Evolutionary conservation across 2,329 filamentous ascomycete species (phyloP).

Genomic region (Xylariaceae sp.): DNA sequence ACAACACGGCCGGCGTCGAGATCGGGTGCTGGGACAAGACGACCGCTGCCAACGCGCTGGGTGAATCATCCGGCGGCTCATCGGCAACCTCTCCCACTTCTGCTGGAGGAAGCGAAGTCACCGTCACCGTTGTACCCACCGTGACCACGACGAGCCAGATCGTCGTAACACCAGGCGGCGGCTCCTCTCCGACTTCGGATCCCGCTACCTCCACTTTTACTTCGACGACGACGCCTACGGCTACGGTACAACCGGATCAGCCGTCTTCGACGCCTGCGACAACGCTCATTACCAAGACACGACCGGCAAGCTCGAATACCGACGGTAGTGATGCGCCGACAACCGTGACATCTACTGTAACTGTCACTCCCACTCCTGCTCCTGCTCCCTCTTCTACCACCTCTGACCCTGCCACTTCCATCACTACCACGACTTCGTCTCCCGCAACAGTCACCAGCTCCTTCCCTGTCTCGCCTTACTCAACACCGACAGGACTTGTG

Average conservation of each 20-base stretch:
- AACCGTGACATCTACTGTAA: conserved; percentile 7
- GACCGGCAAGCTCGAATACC: conserved; percentile 11
- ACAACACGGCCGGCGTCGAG: conserved; percentile 42
- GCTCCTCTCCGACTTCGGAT: conserved; percentile 1
- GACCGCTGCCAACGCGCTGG: conserved; percentile 42
- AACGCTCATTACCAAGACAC: conserved; percentile 13
- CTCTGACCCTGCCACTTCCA: not conserved
- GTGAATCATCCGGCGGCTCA: conserved; percentile 19
- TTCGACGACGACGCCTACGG: conserved; percentile 5
- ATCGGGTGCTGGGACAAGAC: conserved; percentile 44
- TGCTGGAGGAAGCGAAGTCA: conserved; percentile 12
- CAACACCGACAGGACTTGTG: conserved; percentile 15
- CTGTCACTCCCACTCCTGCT: not conserved
- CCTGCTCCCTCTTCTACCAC: conserved; percentile 1
- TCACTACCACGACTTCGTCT: conserved; percentile 1
- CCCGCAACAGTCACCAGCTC: not conserved
- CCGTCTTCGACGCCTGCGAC: conserved; percentile 7
- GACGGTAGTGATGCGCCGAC: not conserved
- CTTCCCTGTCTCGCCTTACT: too few species aligned
- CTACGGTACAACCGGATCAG: not conserved
- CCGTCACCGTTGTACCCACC: conserved; percentile 23
- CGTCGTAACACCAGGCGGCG: conserved; percentile 9
- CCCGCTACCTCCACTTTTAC: conserved; percentile 8
- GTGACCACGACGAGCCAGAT: conserved; percentile 23
- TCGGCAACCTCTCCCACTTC: conserved; percentile 9